Evolutionary conservation across 2,329 filamentous ascomycete genomes (phyloP).

Genomic region (Paracorniculantispora psalliotae): DNA sequence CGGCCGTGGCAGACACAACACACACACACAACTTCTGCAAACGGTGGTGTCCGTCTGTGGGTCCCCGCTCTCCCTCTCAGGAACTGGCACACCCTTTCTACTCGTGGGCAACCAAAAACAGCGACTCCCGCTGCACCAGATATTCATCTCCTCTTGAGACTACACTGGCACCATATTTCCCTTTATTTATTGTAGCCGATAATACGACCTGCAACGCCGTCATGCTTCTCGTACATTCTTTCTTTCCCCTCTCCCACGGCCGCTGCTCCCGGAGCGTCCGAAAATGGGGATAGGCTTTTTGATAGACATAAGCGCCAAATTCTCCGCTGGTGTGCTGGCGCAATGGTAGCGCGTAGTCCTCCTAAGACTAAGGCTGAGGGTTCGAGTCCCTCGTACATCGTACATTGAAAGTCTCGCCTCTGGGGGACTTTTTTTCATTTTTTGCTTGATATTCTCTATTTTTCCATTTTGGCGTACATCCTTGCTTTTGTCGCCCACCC

Average conservation of each 20-base stretch:
- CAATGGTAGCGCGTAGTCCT: constrained; percentile 37
- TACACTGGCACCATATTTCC: no score
- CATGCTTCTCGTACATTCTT: neutral
- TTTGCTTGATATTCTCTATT: neutral
- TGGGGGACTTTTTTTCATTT: neutral
- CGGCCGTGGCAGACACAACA: neutral
- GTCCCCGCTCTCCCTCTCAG: neutral
- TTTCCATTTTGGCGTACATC: no score
- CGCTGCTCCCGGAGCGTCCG: neutral
- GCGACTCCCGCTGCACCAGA: no score
- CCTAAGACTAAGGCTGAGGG: constrained; percentile 37
- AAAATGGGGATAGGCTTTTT: neutral
- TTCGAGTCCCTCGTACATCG: constrained; percentile 30
- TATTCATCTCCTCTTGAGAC: no score
- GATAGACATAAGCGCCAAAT: neutral
- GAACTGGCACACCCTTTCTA: neutral
- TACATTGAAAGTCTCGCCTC: neutral
- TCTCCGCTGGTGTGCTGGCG: constrained; percentile 26
- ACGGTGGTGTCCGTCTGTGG: neutral
- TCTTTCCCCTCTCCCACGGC: neutral
- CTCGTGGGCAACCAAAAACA: no score
- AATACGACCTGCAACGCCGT: neutral
- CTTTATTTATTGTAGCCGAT: no score
- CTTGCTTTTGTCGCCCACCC: no score
- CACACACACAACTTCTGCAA: no score